Conservation (phyloP, 768 basidiomycete genomes). For the Amylocystis lapponica region DNA sequence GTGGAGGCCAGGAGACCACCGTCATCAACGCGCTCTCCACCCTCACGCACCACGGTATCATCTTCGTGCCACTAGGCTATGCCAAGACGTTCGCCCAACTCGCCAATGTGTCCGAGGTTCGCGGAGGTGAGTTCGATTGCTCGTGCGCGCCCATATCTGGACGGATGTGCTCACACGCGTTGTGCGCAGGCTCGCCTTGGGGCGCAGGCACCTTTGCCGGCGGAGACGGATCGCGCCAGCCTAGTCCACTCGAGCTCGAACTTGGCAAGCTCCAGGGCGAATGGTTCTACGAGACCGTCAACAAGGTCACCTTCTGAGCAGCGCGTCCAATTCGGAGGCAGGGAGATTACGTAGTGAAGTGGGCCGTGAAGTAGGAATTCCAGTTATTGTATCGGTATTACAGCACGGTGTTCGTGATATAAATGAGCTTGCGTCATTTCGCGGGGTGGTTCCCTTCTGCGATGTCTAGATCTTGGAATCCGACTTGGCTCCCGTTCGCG, state of each 20-base stretch:
- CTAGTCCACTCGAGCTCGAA: slow-evolving; percentile 42
- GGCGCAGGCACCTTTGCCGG: slow-evolving; percentile 65
- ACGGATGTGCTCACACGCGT: not conserved
- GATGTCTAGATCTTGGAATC: too few relatives aligned
- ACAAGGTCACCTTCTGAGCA: slow-evolving; percentile 28
- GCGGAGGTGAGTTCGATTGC: slow-evolving; percentile 38
- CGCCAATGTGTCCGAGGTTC: slow-evolving; percentile 33
- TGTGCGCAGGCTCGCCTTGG: slow-evolving; percentile 58
- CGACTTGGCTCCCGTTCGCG: too few relatives aligned
- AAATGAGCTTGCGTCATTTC: too few relatives aligned
- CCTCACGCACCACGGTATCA: slow-evolving; percentile 50
- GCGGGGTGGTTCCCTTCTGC: too few relatives aligned
- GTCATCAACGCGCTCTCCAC: slow-evolving; percentile 35
- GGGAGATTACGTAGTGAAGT: too few relatives aligned
- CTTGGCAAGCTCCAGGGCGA: slow-evolving; percentile 44
- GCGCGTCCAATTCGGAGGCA: too few relatives aligned
- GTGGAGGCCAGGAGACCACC: slow-evolving; percentile 69
- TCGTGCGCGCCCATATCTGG: slow-evolving; percentile 18
- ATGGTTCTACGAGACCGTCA: slow-evolving; percentile 43
- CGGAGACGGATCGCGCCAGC: slow-evolving; percentile 40
- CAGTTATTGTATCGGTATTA: too few relatives aligned
- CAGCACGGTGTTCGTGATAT: too few relatives aligned
- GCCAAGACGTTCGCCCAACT: slow-evolving; percentile 40
- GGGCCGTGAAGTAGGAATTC: too few relatives aligned
- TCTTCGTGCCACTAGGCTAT: slow-evolving; percentile 54